These are phyloP conservation scores for Globisporangium lucens DNA, from an alignment of 352 stramenopile genomes.

Conservation along the genomic window DNA sequence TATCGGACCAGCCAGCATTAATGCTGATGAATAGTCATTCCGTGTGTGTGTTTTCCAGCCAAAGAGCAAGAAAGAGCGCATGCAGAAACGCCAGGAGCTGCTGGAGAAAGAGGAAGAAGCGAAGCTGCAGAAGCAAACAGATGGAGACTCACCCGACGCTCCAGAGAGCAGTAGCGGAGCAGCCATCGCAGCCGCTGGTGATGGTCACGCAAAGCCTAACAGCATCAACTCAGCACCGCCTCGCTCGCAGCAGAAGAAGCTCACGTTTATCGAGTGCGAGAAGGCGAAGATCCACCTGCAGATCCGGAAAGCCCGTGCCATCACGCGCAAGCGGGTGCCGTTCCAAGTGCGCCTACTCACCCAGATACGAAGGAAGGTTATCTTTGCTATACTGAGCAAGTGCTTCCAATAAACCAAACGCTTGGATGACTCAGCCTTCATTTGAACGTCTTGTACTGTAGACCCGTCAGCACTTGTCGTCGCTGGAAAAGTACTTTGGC, in stretches of 20 bases:
- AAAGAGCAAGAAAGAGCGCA: conserved; percentile 54
- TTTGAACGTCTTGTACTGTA: conserved; percentile 3
- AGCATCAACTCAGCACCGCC: neutral
- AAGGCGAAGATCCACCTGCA: conserved; percentile 56
- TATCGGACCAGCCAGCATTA: no score
- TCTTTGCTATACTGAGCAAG: no score
- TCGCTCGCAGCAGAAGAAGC: conserved; percentile 20
- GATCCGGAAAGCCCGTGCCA: conserved; percentile 44
- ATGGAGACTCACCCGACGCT: neutral
- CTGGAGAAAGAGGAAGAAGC: conserved; percentile 63
- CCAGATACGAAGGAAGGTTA: conserved; percentile 16
- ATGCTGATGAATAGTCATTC: neutral
- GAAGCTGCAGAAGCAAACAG: conserved; percentile 13
- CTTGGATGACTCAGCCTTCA: no score
- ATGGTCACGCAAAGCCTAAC: neutral
- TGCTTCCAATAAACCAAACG: neutral
- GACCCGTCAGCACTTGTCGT: conserved; percentile 41
- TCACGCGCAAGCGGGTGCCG: conserved; percentile 57
- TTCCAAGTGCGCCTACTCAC: conserved; percentile 69
- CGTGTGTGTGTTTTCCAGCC: neutral
- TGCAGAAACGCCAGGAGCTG: conserved; percentile 44
- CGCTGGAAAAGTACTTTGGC: conserved; percentile 72
- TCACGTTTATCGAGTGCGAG: conserved; percentile 50
- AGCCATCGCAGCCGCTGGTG: neutral
- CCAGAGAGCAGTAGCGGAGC: neutral